Conservation (phyloP, 2,329 filamentous ascomycete genomes). For the Fusarium sp. region DNA sequence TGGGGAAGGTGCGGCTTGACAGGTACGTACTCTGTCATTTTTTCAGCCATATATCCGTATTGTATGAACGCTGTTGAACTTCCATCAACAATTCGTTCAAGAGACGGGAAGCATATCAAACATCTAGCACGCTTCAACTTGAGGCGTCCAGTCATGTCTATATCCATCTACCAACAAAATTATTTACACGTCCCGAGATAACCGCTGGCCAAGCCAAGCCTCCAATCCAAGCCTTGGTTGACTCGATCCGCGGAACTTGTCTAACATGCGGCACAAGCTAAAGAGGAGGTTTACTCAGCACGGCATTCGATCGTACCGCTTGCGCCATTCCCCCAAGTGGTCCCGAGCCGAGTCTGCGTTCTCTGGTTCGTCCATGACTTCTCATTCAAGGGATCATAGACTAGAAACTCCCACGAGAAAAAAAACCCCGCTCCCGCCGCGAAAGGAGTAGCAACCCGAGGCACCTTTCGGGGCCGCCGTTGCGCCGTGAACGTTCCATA, state of each 20-base stretch:
- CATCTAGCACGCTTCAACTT: not conserved
- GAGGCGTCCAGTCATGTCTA: not conserved
- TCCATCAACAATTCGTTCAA: not conserved
- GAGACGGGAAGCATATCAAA: not conserved
- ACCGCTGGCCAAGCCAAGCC: not conserved
- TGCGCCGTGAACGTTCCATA: constrained; percentile 6
- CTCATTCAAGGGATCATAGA: constrained; percentile 36
- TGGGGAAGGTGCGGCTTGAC: not conserved
- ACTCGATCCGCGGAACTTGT: constrained; percentile 17
- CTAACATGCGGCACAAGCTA: constrained; percentile 5
- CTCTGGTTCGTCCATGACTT: constrained; percentile 31
- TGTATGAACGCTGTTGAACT: not conserved
- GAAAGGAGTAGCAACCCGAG: constrained; percentile 15
- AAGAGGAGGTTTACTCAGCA: constrained; percentile 29
- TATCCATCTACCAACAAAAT: not conserved
- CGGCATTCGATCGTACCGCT: constrained; percentile 36
- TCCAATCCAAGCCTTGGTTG: not conserved
- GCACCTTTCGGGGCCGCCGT: constrained; percentile 12
- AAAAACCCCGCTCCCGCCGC: constrained; percentile 29
- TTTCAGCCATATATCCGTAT: not conserved
- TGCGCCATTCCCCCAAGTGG: constrained; percentile 36
- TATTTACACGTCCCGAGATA: not conserved
- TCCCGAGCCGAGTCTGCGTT: constrained; percentile 17
- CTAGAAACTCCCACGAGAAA: constrained; percentile 3
- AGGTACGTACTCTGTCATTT: not conserved